Evolutionary conservation across 2,329 filamentous ascomycete species (phyloP), one percentile per base, ranked within the genome.

Genomic region (Lecanicillium sp.): DNA sequence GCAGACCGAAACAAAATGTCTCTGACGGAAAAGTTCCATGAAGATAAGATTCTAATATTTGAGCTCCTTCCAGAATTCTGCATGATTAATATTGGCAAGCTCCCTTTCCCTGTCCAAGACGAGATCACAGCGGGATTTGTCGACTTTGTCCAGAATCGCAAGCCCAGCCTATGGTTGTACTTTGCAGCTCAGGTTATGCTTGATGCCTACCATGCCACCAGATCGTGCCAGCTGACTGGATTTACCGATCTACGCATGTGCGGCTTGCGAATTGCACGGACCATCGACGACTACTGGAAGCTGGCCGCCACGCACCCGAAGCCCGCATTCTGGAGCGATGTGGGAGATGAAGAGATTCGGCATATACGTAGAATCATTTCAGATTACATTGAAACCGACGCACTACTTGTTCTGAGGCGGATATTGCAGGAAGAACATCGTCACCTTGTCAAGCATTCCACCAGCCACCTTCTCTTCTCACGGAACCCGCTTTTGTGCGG

Each of bases 31-130:
- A 58, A 58, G 42, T 60, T 56, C 39, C 43, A 52, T 4, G 57
- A 62, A 46, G 57, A 61, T 43, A 57, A 55, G 33, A 51, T 55
- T 27, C 43, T 62, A 13, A 40, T 61, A 15, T 39, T 56, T 10
- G 40, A 48, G 20, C 43, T 56, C 28, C 45, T 61, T 4, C 47
- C 53, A 1, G 42, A 48, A 29, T 22, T 34, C 17, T 33, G 10
- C 3, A 39, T 31, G 5, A 7, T 39, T 12, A 9, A 13, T 15
- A 36, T 38, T 4, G 46, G 45, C n/a, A 44, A 40, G 2, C 37
- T 48, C 19, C 11, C 30, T 1, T 39, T 55, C 32, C 57, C 50
- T 25, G 46, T 45, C 2, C 39, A 47, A 30, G 60, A 62, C 36
- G 49, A 51, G 31, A 45, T 62, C 11, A 59, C 50, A 19, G 20